These are phyloP conservation scores for Leptodermis oblonga DNA, from an alignment of 257 asterid genomes.

Conservation along the genomic window DNA sequence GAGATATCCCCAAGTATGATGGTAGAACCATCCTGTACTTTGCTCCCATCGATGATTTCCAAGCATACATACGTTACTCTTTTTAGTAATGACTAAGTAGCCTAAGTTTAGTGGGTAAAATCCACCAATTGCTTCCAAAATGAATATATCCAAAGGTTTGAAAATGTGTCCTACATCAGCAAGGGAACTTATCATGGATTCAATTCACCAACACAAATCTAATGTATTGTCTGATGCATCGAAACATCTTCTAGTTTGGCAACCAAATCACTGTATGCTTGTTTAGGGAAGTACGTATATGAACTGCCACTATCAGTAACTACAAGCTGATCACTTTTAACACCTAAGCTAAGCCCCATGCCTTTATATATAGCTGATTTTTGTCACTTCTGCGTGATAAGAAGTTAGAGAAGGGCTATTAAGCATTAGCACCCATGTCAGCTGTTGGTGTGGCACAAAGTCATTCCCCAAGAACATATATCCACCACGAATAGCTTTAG, in stretches of 20 bases:
- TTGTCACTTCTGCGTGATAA: constrained; percentile 51
- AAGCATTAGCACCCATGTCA: constrained; percentile 66
- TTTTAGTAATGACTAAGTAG: constrained; percentile 51
- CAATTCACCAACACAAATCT: constrained; percentile 65
- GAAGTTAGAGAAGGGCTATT: constrained; percentile 34
- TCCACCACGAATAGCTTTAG: constrained; percentile 48
- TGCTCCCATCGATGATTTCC: constrained; percentile 66
- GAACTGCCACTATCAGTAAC: constrained; percentile 77
- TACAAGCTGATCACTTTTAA: constrained; percentile 28
- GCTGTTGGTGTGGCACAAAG: constrained; percentile 57
- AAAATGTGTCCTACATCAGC: constrained; percentile 41
- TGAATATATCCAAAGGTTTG: constrained; percentile 62
- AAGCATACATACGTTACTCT: constrained; percentile 68
- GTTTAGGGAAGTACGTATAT: constrained; percentile 54
- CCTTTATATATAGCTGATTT: constrained; percentile 47
- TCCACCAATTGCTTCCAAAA: constrained; percentile 71
- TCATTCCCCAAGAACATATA: constrained; percentile 69
- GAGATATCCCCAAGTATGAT: constrained; percentile 75
- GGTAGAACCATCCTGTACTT: constrained; percentile 50
- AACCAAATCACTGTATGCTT: constrained; percentile 55
- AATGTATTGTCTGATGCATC: constrained; percentile 57
- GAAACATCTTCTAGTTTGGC: constrained; percentile 38
- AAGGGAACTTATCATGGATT: constrained; percentile 46
- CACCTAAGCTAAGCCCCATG: constrained; percentile 33
- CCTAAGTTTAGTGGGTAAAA: constrained; percentile 53